Base-by-base conservation (phyloP, 2,329 filamentous ascomycete species). In the Colletotrichum tofieldiae region DNA sequence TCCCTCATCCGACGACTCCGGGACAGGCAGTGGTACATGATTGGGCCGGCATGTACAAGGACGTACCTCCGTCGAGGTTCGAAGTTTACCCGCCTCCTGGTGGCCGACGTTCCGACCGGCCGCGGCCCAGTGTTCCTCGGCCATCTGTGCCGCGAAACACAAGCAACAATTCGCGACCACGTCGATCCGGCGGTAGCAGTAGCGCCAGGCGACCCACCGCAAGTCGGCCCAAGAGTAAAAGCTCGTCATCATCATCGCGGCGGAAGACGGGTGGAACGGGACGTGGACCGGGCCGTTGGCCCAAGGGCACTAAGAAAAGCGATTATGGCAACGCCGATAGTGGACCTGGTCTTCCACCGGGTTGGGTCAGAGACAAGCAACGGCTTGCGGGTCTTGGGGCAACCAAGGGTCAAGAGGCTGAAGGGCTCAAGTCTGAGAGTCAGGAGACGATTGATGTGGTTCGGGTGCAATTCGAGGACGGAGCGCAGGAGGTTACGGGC, bases 81-180 rank as follows among this genome's bases (percentile, higher is more conserved):
- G 92, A 95, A 76, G 90, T 96, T 51, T 96, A 93, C 77, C 94
- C 94, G 11, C 89, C 92, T 0, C 84, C 83, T 14, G 82, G 82
- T 1, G 82, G 84, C 63, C 86, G 89, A 29, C 84, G 88, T 8
- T 78, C 81, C 20, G 86, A 86, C 55, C 84, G 87, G 20, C 78
- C 83, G 14, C 84, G 87, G 26, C 78, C 82, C 26, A 82, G 81
- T 9, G 82, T 84, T 3, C 79, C 80, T 49, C 82, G 86, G 26
- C 80, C 85, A 3, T 77, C 84, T 3, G 75, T 76, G 1, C 72
- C 79, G 1, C 83, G 84, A 16, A 80, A 81, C 12, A 74, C 77
- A 63, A 78, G 79, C 78, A 80, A 79, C 73, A 75, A 77, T 56
- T 74, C 84, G 67, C 81, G 84, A 9, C 83, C 84, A 9, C 83